phyloP scores from a whole-genome alignment of 176 grass and related monocot genomes.

The Raddia distichophylla region DNA sequence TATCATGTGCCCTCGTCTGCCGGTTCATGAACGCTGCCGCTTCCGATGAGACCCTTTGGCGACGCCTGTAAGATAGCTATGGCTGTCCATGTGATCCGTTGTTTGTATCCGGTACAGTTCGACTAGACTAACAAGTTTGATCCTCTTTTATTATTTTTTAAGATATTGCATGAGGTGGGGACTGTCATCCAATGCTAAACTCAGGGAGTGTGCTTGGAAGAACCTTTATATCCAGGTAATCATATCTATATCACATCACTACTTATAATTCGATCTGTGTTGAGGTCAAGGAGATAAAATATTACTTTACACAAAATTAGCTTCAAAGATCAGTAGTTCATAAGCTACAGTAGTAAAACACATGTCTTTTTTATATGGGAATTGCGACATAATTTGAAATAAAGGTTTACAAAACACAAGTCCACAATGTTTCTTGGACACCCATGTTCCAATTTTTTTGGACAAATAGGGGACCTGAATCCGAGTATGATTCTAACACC shows the following conservation, averaged over 20 bases:
- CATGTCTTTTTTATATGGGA: background rate
- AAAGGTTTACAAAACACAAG: background rate
- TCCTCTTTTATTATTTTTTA: conserved; percentile 9
- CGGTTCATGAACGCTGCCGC: conserved; percentile 78
- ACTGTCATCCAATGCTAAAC: conserved; percentile 56
- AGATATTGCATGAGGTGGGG: conserved; percentile 98
- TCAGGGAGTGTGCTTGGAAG: conserved; percentile 86
- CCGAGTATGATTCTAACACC: too few species aligned
- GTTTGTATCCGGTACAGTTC: background rate
- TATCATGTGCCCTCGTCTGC: conserved; percentile 73
- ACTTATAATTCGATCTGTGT: background rate
- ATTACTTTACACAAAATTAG: background rate
- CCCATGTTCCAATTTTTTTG: too few species aligned
- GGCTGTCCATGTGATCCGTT: background rate
- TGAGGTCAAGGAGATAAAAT: background rate
- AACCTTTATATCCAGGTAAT: conserved; percentile 91
- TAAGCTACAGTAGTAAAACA: background rate
- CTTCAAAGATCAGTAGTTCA: background rate
- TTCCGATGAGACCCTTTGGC: conserved; percentile 95
- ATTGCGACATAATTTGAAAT: background rate
- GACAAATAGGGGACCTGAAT: too few species aligned
- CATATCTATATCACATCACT: background rate
- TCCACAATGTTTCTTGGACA: too few species aligned
- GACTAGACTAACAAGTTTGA: background rate
- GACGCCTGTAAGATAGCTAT: conserved; percentile 63